These are phyloP conservation scores for Fraxinus xanthoxyloides DNA, from an alignment of 305 asterid species.

Conservation along the genomic window DNA sequence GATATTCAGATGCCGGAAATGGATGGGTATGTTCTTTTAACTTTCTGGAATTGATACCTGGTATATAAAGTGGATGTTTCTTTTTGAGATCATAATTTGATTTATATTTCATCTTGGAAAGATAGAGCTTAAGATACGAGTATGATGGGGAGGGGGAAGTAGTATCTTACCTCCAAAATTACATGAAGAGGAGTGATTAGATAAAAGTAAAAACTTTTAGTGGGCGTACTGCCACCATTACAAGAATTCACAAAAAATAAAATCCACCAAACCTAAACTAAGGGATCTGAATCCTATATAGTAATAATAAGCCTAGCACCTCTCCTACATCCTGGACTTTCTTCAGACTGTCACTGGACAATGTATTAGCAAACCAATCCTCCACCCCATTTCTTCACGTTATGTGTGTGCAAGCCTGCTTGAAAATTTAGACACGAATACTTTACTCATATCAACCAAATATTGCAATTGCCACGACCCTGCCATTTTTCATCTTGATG, in stretches of 20 bases:
- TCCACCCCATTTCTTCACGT: background rate
- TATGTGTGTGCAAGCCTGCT: background rate
- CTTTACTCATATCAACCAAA: background rate
- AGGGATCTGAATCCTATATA: background rate
- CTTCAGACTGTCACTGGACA: background rate
- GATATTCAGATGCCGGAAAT: conserved; percentile 99
- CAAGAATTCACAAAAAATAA: background rate
- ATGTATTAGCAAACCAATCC: background rate
- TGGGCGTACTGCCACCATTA: background rate
- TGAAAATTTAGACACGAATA: background rate
- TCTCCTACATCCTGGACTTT: background rate
- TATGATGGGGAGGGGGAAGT: background rate
- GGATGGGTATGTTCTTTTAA: conserved; percentile 70
- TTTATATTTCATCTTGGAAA: background rate
- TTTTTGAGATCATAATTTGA: background rate
- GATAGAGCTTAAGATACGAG: background rate
- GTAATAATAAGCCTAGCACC: background rate
- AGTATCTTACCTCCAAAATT: background rate
- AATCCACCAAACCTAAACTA: background rate
- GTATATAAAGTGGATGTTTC: background rate
- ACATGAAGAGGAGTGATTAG: background rate
- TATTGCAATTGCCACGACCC: background rate
- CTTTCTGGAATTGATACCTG: background rate
- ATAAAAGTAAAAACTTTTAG: background rate
- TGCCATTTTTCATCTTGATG: background rate